Evolutionary conservation across 2,329 filamentous ascomycete genomes (phyloP).

Genomic region (Celoporthe dispersa): DNA sequence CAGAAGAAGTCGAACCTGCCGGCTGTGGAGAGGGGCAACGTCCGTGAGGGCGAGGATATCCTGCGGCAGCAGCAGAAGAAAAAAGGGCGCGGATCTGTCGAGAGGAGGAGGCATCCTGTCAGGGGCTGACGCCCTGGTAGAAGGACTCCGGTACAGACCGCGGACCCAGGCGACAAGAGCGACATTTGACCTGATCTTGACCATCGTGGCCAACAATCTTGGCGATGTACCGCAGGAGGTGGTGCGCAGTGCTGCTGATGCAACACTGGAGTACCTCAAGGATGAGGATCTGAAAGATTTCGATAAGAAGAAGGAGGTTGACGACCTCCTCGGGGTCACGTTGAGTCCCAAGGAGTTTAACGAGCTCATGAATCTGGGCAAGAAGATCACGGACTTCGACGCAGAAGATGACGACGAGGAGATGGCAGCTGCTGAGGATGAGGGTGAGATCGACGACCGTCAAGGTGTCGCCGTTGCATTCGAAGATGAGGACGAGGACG

Average conservation of each 20-base stretch:
- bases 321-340: conserved; percentile 85
- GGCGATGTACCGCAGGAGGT: conserved; percentile 93
- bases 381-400: conserved; percentile 99
- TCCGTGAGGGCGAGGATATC: conserved; percentile 83
- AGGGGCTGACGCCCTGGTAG: conserved; percentile 82
- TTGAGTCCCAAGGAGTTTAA: conserved; percentile 93
- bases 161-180: conserved; percentile 88
- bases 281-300: conserved; percentile 96
- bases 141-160: conserved; percentile 90
- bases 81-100: conserved; percentile 72
- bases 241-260: conserved; percentile 91
- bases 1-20: conserved; percentile 75
- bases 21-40: conserved; percentile 73
- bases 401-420: conserved; percentile 94
- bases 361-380: conserved; percentile 91
- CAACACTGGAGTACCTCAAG: conserved; percentile 87
- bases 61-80: conserved; percentile 85
- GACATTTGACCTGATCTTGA: conserved; percentile 92
- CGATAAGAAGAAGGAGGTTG: conserved; percentile 97
- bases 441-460: conserved; percentile 84
- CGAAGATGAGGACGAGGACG: conserved; percentile 86
- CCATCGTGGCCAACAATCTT: conserved; percentile 83
- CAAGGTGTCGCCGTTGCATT: conserved; percentile 98
- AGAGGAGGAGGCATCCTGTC: conserved; percentile 79
- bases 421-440: conserved; percentile 70